Evolutionary conservation across 352 stramenopile genomes (phyloP), one percentile per base, ranked within the genome.

Genomic region (Aphanomyces stellatus): DNA sequence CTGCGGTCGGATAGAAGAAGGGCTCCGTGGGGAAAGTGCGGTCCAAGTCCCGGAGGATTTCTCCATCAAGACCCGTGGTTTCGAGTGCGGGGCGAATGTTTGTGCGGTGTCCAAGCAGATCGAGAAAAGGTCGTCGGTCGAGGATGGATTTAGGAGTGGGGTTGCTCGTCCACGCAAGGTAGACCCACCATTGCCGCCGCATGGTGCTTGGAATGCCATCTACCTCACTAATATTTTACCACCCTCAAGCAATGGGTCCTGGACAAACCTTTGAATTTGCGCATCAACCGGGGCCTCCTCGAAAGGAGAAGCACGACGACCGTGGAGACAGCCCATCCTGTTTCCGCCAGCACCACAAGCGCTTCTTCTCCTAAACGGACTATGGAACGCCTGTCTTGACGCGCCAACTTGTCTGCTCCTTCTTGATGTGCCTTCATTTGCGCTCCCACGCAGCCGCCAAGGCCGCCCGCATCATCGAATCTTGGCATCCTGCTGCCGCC

Each of bases 21-120:
- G 55, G 56, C 8, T 82, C 62, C 6, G 70, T 71, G 2, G 82
- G 77, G 53, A 94, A 94, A 25, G 85, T 92, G 7, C 85, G 81
- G 3, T 82, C 75, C 2, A 94, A 75, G 65, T 94, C 85, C 37
- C 83, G 72, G 30, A 66, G 73, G 56, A 91, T 93, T 41, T 91
- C 83, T n/a, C 85, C 81, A 80, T 93, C 84, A 8, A 90, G 66
- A 8, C 81, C 81, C 1, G 76, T 93, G 3, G 64, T 69, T 34
- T 77, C 72, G 1, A 93, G 65, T 19, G 59, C 51, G 19, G 74
- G 73, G 13, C 57, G 22, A 43, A 59, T 48, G 28, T 55, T 56
- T 15, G 46, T 10, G 24, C 51, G n/a, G 31, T 48, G 37, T 4
- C 15, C 6, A 5, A 67, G 7, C 2, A 67, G 24, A n/a, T n/a